Conservation (phyloP, 2,329 filamentous ascomycete genomes). For the Torrubiella hemipterigena region DNA sequence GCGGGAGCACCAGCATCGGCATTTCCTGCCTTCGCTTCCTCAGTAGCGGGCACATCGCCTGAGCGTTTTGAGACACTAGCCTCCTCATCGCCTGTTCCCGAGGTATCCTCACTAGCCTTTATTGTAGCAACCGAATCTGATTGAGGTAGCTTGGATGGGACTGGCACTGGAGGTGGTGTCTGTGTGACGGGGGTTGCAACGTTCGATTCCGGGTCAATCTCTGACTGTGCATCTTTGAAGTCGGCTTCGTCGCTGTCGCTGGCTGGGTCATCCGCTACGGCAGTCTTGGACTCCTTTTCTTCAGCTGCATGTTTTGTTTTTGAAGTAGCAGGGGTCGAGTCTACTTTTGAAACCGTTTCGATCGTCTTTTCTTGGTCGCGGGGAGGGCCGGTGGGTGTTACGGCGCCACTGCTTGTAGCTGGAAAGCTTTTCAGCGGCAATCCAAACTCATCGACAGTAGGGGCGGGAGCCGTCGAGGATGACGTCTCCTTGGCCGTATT, state of each 20-base stretch:
- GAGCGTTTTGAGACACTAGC: background rate
- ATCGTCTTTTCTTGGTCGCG: no score
- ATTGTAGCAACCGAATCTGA: background rate
- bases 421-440: conserved; percentile 46
- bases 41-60: background rate
- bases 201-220: conserved; percentile 12
- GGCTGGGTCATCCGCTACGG: conserved; percentile 9
- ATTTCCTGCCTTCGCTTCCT: no score
- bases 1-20: no score
- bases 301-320: conserved; percentile 1
- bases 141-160: background rate
- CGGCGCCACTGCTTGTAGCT: no score
- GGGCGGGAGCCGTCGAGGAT: conserved; percentile 16
- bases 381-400: no score
- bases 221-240: conserved; percentile 22
- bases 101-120: background rate
- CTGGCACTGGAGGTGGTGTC: background rate
- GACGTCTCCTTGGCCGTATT: conserved; percentile 14
- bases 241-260: conserved; percentile 26
- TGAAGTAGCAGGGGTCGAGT: conserved; percentile 8
- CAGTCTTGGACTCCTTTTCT: conserved; percentile 1
- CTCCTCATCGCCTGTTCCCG: background rate
- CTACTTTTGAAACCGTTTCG: conserved; percentile 17
- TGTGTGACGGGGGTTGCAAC: conserved; percentile 15
- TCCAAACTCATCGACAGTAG: conserved; percentile 54